phyloP scores from a whole-genome alignment of 495 filamentous ascomycete species.

The Aspergillus panamensis region DNA sequence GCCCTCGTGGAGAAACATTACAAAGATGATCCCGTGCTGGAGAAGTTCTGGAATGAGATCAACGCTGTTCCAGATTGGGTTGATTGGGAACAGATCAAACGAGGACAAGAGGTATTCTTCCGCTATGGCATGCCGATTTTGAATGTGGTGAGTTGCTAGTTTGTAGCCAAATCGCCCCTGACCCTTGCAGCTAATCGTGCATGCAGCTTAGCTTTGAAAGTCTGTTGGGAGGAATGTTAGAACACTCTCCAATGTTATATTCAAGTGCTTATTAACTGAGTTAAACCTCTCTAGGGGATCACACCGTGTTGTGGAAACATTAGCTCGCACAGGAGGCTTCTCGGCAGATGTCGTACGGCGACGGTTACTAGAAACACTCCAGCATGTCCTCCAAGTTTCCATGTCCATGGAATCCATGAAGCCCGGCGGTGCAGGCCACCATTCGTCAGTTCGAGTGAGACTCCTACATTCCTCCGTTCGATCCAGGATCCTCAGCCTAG shows the following conservation, averaged over 20 bases:
- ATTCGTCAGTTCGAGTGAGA: constrained; percentile 68
- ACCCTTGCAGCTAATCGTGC: neutral
- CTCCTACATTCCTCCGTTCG: constrained; percentile 72
- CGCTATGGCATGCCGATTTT: constrained; percentile 68
- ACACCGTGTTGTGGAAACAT: constrained; percentile 65
- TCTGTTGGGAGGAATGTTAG: constrained; percentile 41
- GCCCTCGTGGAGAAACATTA: constrained; percentile 56
- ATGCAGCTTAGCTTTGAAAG: constrained; percentile 39
- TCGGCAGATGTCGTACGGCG: constrained; percentile 62
- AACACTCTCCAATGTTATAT: neutral
- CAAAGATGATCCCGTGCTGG: constrained; percentile 52
- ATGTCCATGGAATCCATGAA: constrained; percentile 60
- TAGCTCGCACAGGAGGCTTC: constrained; percentile 77
- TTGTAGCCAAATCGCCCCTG: neutral
- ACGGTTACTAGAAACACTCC: constrained; percentile 70
- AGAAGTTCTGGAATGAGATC: constrained; percentile 62
- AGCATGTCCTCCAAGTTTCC: constrained; percentile 72
- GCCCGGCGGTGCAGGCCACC: constrained; percentile 63
- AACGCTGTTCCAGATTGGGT: constrained; percentile 75
- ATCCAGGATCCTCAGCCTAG: constrained; percentile 58
- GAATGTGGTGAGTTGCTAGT: constrained; percentile 35
- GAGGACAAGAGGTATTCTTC: constrained; percentile 60
- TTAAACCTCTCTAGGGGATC: constrained; percentile 37
- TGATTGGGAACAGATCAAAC: constrained; percentile 71
- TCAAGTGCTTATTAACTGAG: constrained; percentile 12